Base-by-base conservation (phyloP, 2,329 filamentous ascomycete genomes). In the Dissoconium aciculare region DNA sequence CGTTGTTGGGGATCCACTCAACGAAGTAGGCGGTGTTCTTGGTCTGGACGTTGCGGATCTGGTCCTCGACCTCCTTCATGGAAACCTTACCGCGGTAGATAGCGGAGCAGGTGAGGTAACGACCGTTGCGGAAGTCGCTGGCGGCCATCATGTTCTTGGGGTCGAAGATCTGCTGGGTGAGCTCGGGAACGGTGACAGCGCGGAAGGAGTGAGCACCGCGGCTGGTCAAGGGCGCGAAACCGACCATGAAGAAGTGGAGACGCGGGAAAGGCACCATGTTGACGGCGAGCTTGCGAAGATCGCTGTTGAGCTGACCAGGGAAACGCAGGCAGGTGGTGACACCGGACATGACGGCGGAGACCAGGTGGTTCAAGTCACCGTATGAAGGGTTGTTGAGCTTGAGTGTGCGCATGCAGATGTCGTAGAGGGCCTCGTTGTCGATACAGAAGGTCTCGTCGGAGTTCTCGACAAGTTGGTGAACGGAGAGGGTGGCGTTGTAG, bases 141-240 rank as follows among this genome's bases (percentile, higher is more conserved):
- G 89, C 89, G 66, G 89, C 89, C 89, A 98, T 98, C 87, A 98
- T 98, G 78, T 98, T 98, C 84, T 95, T 98, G 56, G 89, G 87
- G 71, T 98, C 89, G 71, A 92, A 98, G 84, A 98, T 95, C 66
- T 98, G 89, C 71, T 98, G 89, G 54, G 89, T 95, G 62, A 98
- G 74, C 72, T 98, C 89, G 36, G 89, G 87, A 40, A 98, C 89
- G 55, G 78, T 85, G 62, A 95, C 80, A 47, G 89, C 87, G 58
- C 89, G 89, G 87, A 95, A 98, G 50, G 81, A 83, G 72, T 91
- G 64, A 47, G 87, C 79, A 52, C 77, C 76, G 62, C 79, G 78
- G 66, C 83, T 92, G 61, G 89, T 98, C 55, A 98, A 74, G 58
- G 89, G 89, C 63, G 89, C 87, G 61, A 98, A 98, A 62, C 89